These are phyloP conservation scores for Calonectria naviculata DNA, from an alignment of 2,329 filamentous ascomycete genomes.

Conservation along the genomic window DNA sequence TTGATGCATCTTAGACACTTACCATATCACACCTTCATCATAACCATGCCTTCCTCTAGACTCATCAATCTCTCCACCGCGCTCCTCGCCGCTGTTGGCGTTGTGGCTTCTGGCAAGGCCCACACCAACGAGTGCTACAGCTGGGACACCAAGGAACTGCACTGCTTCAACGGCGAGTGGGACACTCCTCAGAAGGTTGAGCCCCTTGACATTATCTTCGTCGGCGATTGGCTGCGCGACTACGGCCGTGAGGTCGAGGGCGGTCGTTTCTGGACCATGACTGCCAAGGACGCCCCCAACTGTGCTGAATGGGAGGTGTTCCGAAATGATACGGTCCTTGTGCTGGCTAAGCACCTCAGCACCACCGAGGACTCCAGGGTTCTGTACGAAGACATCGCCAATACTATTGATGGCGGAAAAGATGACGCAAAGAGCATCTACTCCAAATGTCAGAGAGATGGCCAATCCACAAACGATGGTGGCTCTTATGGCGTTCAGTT, in stretches of 20 bases:
- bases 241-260: conserved; percentile 13
- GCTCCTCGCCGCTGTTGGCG: not conserved
- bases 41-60: conserved; percentile 2
- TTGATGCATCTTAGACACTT: not conserved
- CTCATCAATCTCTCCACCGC: not conserved
- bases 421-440: conserved; percentile 43
- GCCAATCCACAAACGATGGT: conserved; percentile 39
- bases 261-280: conserved; percentile 30
- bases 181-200: conserved; percentile 30
- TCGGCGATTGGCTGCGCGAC: conserved; percentile 25
- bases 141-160: conserved; percentile 2
- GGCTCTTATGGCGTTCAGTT: conserved; percentile 30
- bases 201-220: conserved; percentile 29
- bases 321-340: conserved; percentile 28
- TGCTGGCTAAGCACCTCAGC: conserved; percentile 40
- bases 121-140: conserved; percentile 13
- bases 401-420: conserved; percentile 39
- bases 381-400: conserved; percentile 40
- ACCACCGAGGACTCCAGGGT: conserved; percentile 29
- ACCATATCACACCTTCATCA: not conserved
- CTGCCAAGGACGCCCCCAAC: conserved; percentile 23
- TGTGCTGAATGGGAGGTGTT: conserved; percentile 39
- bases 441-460: conserved; percentile 21
- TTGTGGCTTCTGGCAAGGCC: not conserved
- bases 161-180: conserved; percentile 33